A percentile compares a stretch with the other conserved stretches of the same genome.
phyloP scores from a whole-genome alignment of 495 filamentous ascomycete species.

The Hyphodiscus hymeniophilus region DNA sequence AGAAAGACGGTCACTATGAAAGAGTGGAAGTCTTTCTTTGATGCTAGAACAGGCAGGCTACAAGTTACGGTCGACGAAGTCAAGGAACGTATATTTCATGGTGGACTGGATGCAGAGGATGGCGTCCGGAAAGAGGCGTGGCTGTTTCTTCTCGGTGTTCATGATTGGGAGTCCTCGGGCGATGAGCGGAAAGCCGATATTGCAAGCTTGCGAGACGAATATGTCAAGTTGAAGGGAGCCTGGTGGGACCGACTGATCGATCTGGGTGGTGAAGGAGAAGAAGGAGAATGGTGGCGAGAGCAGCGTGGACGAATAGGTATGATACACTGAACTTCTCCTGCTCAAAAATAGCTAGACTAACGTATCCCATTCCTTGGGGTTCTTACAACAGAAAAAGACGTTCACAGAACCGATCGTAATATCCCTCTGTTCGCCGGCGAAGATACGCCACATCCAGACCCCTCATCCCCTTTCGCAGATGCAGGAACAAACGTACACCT shows the following conservation, averaged over 20 bases:
- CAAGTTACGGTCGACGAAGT: conserved; percentile 80
- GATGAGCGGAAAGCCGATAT: conserved; percentile 75
- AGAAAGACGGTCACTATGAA: conserved; percentile 68
- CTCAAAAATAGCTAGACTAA: conserved; percentile 13
- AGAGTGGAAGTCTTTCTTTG: conserved; percentile 87
- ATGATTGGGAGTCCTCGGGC: conserved; percentile 77
- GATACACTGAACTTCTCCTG: conserved; percentile 18
- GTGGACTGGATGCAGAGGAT: conserved; percentile 80
- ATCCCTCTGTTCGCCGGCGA: conserved; percentile 92
- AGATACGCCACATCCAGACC: conserved; percentile 96
- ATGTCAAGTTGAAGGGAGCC: conserved; percentile 82
- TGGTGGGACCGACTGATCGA: conserved; percentile 97
- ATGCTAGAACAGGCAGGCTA: conserved; percentile 60
- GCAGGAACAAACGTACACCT: conserved; percentile 93
- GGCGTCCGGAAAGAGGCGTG: conserved; percentile 93
- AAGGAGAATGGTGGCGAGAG: conserved; percentile 92
- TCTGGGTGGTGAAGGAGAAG: conserved; percentile 61
- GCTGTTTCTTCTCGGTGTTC: conserved; percentile 87
- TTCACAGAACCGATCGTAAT: conserved; percentile 89
- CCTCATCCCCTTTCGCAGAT: conserved; percentile 87
- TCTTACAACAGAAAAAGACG: conserved; percentile 77
- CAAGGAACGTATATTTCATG: conserved; percentile 94
- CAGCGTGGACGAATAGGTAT: conserved; percentile 89
- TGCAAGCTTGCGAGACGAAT: conserved; percentile 85
- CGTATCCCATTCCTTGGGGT: conserved; percentile 29